Base-by-base conservation (phyloP, 1,284 basidiomycete genomes). In the Gomphus sp. region DNA sequence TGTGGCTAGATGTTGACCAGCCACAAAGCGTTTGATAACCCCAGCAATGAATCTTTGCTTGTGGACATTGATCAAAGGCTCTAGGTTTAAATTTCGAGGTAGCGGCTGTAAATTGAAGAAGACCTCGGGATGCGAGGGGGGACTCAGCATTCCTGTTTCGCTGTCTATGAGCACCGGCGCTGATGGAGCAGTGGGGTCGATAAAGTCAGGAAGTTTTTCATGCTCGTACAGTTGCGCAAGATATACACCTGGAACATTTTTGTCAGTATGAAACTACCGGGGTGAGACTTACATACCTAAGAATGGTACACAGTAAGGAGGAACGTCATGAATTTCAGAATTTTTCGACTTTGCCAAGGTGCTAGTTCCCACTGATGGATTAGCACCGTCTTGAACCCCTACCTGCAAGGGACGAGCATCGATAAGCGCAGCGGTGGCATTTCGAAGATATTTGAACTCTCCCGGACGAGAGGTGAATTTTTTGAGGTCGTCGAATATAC, bases 51-150 rank as follows among this genome's bases (percentile, higher is more conserved):
- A 72, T 33, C 91, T 82, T 67, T 92, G 89, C 71, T 93, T 93
- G 71, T 93, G 89, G 3, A 93, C 82, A 69, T 93, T 93, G 72
- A 93, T 88, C 58, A 93, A 73, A 1, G 90, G 90, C 63, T 90
- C 87, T n/a, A 93, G 79, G 62, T 85, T 80, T 74, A 91, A 84
- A n/a, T 78, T 78, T 0, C 80, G 68, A 0, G 89, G 89, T 10
- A 92, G 78, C 1, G 85, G 80, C 2, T 81, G 76, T 3, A 92
- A 77, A 16, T 83, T 76, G 1, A 80, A 76, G 69, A 92, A 92
- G 14, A 90, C 85, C 63, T 89, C 85, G 0, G 89, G 87, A 64
- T 86, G 84, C 25, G 82, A 79, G 1, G 82, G 85, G 8, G 82
- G 69, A 58, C 84, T 81, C 58, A 90, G 84, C 62, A 78, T 80